Evolutionary conservation across 345 rosid genomes (phyloP).

Genomic region (Euphorbia tirucalli): DNA sequence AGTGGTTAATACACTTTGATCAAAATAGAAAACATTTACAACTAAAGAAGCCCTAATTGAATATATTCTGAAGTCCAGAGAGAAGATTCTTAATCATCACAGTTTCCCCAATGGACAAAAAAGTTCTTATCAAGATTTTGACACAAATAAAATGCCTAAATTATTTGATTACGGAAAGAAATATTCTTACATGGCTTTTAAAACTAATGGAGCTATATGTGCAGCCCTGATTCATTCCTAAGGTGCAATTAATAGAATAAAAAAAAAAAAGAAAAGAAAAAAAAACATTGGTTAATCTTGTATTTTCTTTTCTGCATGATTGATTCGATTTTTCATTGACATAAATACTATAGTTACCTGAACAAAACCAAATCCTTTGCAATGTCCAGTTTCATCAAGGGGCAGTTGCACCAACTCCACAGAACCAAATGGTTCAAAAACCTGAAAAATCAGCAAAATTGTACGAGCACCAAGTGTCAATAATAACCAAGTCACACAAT

Average conservation of each 20-base stretch:
- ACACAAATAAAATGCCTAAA: background rate
- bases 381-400: conserved; percentile 75
- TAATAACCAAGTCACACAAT: background rate
- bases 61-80: too few relatives aligned
- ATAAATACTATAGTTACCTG: conserved; percentile 46
- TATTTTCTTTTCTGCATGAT: background rate
- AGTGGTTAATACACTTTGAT: too few relatives aligned
- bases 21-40: too few relatives aligned
- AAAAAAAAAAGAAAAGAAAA: too few relatives aligned
- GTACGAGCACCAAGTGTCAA: background rate
- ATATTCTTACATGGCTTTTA: background rate
- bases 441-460: conserved; percentile 43
- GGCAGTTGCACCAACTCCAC: conserved; percentile 98
- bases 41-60: too few relatives aligned
- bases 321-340: background rate
- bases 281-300: background rate
- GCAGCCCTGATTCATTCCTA: background rate
- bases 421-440: conserved; percentile 87
- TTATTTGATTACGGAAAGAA: background rate
- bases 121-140: too few relatives aligned
- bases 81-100: too few relatives aligned
- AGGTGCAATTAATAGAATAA: background rate
- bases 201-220: background rate
- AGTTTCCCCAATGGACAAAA: too few relatives aligned
- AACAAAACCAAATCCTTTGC: conserved; percentile 97